Evolutionary conservation across 139 green algal species (phyloP).

Genomic region (Bryopsis sp.): DNA sequence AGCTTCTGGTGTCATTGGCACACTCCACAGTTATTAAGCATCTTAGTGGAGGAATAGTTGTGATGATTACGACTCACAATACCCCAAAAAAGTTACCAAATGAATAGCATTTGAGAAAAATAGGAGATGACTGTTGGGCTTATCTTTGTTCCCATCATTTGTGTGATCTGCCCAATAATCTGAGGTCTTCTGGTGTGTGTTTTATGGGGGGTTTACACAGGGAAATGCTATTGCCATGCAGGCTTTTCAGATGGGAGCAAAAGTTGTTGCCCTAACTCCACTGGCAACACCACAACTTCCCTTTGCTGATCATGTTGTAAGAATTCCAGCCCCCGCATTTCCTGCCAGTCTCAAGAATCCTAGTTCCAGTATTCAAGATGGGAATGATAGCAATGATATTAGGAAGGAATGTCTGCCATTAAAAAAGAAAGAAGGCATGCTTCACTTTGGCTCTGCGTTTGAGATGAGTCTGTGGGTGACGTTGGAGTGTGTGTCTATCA

Average conservation of each 20-base stretch:
- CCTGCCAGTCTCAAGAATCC: background rate
- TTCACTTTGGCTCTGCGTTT: background rate
- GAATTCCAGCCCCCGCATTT: background rate
- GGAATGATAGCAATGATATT: background rate
- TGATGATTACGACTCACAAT: background rate
- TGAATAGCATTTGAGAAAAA: background rate
- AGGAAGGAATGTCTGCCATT: constrained; percentile 3
- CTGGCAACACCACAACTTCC: background rate
- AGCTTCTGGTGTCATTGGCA: background rate
- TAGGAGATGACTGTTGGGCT: background rate
- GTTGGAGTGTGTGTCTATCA: constrained; percentile 17
- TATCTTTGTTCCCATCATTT: background rate
- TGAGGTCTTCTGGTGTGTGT: no score
- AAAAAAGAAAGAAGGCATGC: background rate
- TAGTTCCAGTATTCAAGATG: background rate
- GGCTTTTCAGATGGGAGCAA: background rate
- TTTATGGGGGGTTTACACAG: background rate
- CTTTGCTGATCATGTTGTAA: constrained; percentile 4
- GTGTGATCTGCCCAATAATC: background rate
- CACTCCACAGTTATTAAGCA: background rate
- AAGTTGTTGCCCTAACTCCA: constrained; percentile 1
- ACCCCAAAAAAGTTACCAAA: background rate
- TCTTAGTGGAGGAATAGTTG: background rate
- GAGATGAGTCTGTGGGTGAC: constrained; percentile 10
- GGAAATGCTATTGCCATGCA: background rate